Conservation (phyloP, 1,139 yeast genomes). For the Diutina siamensis region DNA sequence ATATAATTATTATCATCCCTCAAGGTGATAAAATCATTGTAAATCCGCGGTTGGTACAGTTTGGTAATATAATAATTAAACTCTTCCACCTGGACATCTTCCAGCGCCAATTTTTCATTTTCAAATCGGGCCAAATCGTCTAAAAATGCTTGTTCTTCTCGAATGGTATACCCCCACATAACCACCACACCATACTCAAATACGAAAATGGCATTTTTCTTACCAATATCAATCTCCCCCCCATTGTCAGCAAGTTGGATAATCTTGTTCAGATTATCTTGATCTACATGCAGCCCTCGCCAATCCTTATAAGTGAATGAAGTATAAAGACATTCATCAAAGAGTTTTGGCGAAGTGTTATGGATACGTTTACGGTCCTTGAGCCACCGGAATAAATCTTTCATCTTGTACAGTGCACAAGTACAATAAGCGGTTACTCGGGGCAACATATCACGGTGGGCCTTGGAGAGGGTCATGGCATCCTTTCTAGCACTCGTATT, state of each 20-base stretch:
- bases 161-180: slow-evolving; percentile 84
- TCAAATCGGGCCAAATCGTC: slow-evolving; percentile 81
- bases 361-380: slow-evolving; percentile 65
- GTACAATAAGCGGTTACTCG: slow-evolving; percentile 95
- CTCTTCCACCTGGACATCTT: slow-evolving; percentile 89
- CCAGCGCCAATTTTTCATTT: slow-evolving; percentile 77
- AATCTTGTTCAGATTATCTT: slow-evolving; percentile 21
- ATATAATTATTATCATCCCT: slow-evolving; percentile 86
- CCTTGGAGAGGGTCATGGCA: slow-evolving; percentile 87
- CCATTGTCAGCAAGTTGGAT: slow-evolving; percentile 86
- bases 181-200: slow-evolving; percentile 94
- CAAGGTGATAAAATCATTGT: slow-evolving; percentile 86
- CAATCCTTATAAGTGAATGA: slow-evolving; percentile 80
- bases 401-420: slow-evolving; percentile 83
- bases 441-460: slow-evolving; percentile 73
- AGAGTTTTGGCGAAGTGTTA: slow-evolving; percentile 73
- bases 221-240: slow-evolving; percentile 79
- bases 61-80: slow-evolving; percentile 89
- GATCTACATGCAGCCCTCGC: slow-evolving; percentile 33
- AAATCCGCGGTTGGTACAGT: slow-evolving; percentile 88
- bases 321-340: slow-evolving; percentile 89
- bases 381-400: slow-evolving; percentile 75
- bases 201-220: slow-evolving; percentile 69
- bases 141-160: slow-evolving; percentile 76
- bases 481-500: slow-evolving; percentile 90